Base-by-base conservation (phyloP, 371 early-diverging fungal species). In the Saksenaea vasiformis region DNA sequence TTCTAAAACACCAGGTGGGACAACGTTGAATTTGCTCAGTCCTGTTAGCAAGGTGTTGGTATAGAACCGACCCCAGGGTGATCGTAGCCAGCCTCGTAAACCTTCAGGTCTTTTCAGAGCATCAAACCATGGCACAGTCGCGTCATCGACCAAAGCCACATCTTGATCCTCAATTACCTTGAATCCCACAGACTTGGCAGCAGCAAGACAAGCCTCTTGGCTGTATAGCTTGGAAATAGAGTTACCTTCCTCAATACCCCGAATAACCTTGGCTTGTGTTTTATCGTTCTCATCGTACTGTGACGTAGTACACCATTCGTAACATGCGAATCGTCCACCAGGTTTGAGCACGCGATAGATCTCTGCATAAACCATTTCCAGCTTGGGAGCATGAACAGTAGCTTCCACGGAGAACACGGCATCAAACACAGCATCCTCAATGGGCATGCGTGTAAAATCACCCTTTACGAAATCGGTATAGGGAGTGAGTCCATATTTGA, bases 401-500 rank as follows among this genome's bases (percentile, higher is more conserved):
- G 93, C 93, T 71, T 93, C 93, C 37, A 93, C 85, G 1, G 91
- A 90, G 67, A 91, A 93, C 0, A 82, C 85, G 24, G 87, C 87
- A 67, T 92, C 93, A 57, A 91, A 89, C 11, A 78, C 64, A 61
- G 68, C 69, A 55, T 85, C 78, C 3, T 71, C 78, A 62, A 93
- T 84, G 11, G 91, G 92, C 90, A 93, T 91, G 22, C 85, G 68
- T 68, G 88, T 86, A 65, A 92, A 91, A 62, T 91, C 89, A 36
- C 92, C 93, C 77, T 90, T 84, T 60, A 84, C 68, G 67, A 83
- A 88, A 51, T 71, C 73, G 17, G 83, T 80, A 60, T 68, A 66
- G 10, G 73, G 58, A 19, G 71, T 66, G 41, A 90, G 79, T 24
- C 87, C 85, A 65, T 78, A 74, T 73, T 87, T 85, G 56, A 68